Conservation (phyloP, 129 eudicot species). For the Centella asiatica region DNA sequence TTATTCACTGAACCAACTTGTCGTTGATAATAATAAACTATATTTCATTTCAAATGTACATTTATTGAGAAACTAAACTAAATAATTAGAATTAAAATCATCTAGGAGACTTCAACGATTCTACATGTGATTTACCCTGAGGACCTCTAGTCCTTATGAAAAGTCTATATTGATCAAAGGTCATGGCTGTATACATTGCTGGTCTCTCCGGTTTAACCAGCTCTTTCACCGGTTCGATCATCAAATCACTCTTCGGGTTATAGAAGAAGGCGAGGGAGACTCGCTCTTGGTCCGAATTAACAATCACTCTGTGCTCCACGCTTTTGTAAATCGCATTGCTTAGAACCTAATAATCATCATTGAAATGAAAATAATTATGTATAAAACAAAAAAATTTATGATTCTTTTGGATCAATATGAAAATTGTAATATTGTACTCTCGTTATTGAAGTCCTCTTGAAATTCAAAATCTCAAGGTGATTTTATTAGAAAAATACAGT, state of each 20-base stretch:
- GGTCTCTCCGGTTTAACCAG: slow-evolving; percentile 54
- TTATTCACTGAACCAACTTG: too few species aligned
- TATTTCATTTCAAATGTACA: too few species aligned
- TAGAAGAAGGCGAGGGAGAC: slow-evolving; percentile 76
- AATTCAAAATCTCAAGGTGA: too few species aligned
- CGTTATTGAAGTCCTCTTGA: too few species aligned
- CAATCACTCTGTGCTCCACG: slow-evolving; percentile 85
- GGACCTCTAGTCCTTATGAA: slow-evolving; percentile 78
- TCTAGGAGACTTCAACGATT: slow-evolving; percentile 39
- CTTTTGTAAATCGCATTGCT: slow-evolving; percentile 81
- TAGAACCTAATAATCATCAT: slow-evolving; percentile 37
- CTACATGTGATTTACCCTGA: slow-evolving; percentile 73
- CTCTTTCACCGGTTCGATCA: slow-evolving; percentile 53
- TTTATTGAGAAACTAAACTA: too few species aligned
- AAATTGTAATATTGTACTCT: too few species aligned
- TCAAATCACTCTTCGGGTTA: slow-evolving; percentile 67
- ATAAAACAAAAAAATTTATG: too few species aligned
- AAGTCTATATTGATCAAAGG: slow-evolving; percentile 72
- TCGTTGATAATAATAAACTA: too few species aligned
- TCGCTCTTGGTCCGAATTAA: slow-evolving; percentile 59
- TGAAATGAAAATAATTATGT: too few species aligned
- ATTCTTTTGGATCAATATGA: too few species aligned
- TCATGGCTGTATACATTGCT: slow-evolving; percentile 60
- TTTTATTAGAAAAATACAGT: too few species aligned
- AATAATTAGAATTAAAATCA: slow-evolving; percentile 1